These are phyloP conservation scores for Bruguiera gymnorhiza DNA, from an alignment of 345 rosid species.

Conservation along the genomic window DNA sequence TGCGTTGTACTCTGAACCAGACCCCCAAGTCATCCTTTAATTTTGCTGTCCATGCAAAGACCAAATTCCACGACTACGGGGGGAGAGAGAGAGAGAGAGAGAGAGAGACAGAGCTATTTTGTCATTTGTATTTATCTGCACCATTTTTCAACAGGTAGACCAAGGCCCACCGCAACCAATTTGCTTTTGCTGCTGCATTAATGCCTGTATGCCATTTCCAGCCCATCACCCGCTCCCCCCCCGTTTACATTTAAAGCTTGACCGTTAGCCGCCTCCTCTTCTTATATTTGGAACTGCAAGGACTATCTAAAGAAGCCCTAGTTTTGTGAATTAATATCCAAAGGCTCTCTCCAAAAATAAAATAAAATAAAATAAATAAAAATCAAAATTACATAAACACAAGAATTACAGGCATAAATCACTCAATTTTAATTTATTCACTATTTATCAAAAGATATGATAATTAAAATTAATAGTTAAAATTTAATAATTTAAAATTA, in stretches of 20 bases:
- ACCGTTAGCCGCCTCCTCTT: neutral
- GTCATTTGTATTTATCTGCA: neutral
- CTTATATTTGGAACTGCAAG: no score
- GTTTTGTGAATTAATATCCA: no score
- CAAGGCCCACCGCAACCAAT: neutral
- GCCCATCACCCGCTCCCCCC: neutral
- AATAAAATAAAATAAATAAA: no score
- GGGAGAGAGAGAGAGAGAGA: no score
- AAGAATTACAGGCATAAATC: no score
- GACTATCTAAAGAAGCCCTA: no score
- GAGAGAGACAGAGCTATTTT: neutral
- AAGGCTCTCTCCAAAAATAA: no score
- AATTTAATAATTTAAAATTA: no score
- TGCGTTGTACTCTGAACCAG: neutral
- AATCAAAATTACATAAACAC: no score
- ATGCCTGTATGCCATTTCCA: conserved; percentile 4
- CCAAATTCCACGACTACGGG: conserved; percentile 17
- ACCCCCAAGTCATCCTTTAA: neutral
- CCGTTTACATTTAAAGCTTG: neutral
- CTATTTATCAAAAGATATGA: no score
- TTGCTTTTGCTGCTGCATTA: conserved; percentile 26
- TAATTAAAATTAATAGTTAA: no score
- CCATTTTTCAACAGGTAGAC: neutral
- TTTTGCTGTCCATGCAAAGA: neutral
- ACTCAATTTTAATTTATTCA: no score